Conservation (phyloP, 495 filamentous ascomycete genomes). For the Lepidopterella palustris region DNA sequence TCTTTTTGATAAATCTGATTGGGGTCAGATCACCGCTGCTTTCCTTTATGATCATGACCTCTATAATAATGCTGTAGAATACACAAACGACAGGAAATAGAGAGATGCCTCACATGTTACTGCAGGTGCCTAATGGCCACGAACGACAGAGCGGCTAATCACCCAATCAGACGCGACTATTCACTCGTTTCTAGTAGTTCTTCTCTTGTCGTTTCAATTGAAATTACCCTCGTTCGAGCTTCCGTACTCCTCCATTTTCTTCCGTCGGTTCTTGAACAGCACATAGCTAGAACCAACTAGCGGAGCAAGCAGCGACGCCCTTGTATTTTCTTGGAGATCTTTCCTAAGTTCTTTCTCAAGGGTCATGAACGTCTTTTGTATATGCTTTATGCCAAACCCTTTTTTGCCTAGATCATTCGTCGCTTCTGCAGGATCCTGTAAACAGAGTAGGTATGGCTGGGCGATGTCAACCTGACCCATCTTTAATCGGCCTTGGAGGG, state of each 20-base stretch:
- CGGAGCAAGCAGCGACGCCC: conserved; percentile 5
- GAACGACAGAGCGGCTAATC: too few species aligned
- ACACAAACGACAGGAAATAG: too few species aligned
- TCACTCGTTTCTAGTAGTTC: too few species aligned
- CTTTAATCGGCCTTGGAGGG: not conserved
- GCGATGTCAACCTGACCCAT: not conserved
- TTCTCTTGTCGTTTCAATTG: too few species aligned
- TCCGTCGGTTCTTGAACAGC: not conserved
- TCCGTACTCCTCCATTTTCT: conserved; percentile 3
- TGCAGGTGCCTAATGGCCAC: too few species aligned
- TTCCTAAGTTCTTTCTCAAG: conserved; percentile 3
- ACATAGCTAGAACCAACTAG: not conserved
- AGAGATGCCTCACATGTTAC: too few species aligned
- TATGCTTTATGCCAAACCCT: conserved; percentile 39
- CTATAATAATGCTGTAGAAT: too few species aligned
- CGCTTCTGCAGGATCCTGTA: conserved; percentile 56
- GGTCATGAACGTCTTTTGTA: conserved; percentile 31
- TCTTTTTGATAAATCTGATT: too few species aligned
- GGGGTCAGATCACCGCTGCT: too few species aligned
- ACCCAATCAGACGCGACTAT: too few species aligned
- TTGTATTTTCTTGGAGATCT: conserved; percentile 7
- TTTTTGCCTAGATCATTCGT: conserved; percentile 50
- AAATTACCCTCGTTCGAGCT: not conserved
- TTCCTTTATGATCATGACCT: too few species aligned
- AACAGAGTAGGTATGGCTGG: conserved; percentile 43